Evolutionary conservation across 2,329 filamentous ascomycete genomes (phyloP).

Genomic region (Gnomoniopsis sp.): DNA sequence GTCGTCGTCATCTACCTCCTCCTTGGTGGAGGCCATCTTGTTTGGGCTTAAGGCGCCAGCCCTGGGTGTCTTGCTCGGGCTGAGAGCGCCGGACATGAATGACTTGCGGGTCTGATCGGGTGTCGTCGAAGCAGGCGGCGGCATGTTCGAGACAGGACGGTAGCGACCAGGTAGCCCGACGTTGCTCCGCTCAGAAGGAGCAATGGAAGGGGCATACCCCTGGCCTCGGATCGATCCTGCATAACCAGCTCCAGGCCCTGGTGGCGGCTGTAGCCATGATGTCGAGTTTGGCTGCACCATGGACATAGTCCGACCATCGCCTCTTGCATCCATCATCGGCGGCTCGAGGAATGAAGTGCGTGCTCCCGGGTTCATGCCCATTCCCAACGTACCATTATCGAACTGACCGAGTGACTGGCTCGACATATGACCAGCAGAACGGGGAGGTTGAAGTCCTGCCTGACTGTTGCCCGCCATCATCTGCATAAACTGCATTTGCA

Average conservation of each 20-base stretch:
- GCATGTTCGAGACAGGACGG: slow-evolving; percentile 74
- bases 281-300: slow-evolving; percentile 70
- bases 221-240: slow-evolving; percentile 49
- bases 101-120: slow-evolving; percentile 32
- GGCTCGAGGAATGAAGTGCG: slow-evolving; percentile 43
- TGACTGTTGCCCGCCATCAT: slow-evolving; percentile 58
- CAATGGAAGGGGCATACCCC: slow-evolving; percentile 85
- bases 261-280: slow-evolving; percentile 51
- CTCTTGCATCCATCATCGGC: slow-evolving; percentile 42
- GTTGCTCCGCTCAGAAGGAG: slow-evolving; percentile 93
- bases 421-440: slow-evolving; percentile 29
- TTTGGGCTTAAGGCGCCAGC: slow-evolving; percentile 20
- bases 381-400: slow-evolving; percentile 29
- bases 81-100: slow-evolving; percentile 40
- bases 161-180: slow-evolving; percentile 87
- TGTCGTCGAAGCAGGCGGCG: slow-evolving; percentile 27
- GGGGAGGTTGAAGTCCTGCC: slow-evolving; percentile 22
- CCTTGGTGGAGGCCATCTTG: slow-evolving; percentile 37
- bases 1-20: slow-evolving; percentile 57
- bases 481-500: slow-evolving; percentile 94
- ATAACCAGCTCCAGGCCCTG: slow-evolving; percentile 32
- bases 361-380: slow-evolving; percentile 26
- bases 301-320: slow-evolving; percentile 69
- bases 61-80: slow-evolving; percentile 27
- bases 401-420: slow-evolving; percentile 41